Evolutionary conservation across 495 filamentous ascomycete species (phyloP).

Genomic region (Tuber melanosporum): DNA sequence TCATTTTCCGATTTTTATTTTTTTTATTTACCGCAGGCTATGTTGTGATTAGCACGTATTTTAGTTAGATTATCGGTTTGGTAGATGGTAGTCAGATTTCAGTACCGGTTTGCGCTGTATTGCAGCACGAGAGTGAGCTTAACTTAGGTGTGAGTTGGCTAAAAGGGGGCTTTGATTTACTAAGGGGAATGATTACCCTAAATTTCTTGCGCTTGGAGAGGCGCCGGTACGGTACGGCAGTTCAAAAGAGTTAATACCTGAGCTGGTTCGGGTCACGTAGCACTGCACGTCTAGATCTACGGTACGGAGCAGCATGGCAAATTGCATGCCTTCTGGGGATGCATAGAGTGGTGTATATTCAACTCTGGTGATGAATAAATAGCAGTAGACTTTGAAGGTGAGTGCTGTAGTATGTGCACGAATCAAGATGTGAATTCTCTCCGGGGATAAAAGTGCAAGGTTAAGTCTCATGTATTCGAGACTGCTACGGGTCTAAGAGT

Average conservation of each 20-base stretch:
- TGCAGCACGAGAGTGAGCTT: not conserved
- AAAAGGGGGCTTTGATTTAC: not conserved
- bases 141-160: not conserved
- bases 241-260: not conserved
- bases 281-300: not conserved
- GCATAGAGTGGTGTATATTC: too few species aligned
- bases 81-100: not conserved
- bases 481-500: too few species aligned
- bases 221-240: not conserved
- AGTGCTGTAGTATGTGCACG: too few species aligned
- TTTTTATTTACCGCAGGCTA: too few species aligned
- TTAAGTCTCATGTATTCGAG: too few species aligned
- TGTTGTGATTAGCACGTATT: not conserved
- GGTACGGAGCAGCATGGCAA: too few species aligned
- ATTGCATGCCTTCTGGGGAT: too few species aligned
- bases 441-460: too few species aligned
- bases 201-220: not conserved
- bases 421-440: too few species aligned
- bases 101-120: not conserved
- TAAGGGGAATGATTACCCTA: not conserved
- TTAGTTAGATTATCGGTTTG: not conserved
- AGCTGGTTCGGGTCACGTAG: not conserved
- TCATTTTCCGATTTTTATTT: too few species aligned
- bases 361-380: too few species aligned
- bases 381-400: too few species aligned